These are phyloP conservation scores for Mallotus nudiflorus DNA, from an alignment of 345 rosid genomes.

Conservation along the genomic window DNA sequence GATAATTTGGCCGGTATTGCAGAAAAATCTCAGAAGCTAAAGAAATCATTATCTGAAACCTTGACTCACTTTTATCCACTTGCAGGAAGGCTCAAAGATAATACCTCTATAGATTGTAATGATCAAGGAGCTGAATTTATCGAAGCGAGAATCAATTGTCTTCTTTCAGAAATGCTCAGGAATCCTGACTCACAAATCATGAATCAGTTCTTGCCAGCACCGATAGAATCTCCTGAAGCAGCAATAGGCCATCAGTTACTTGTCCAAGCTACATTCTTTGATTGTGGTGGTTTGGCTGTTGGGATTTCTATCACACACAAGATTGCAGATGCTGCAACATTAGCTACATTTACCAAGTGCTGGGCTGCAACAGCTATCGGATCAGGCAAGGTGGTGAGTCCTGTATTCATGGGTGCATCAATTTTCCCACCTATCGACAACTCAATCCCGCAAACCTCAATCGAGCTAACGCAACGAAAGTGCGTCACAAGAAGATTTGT, in stretches of 20 bases:
- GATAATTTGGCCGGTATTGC: not conserved
- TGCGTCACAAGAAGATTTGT: slow-evolving; percentile 22
- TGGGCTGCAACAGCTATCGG: slow-evolving; percentile 21
- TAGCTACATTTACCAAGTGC: slow-evolving; percentile 12
- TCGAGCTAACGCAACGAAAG: not conserved
- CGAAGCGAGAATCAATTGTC: slow-evolving; percentile 31
- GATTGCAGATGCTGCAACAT: slow-evolving; percentile 20
- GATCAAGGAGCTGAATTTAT: slow-evolving; percentile 43
- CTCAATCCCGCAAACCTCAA: not conserved
- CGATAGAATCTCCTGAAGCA: no score
- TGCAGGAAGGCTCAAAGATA: slow-evolving; percentile 20
- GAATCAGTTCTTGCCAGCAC: no score
- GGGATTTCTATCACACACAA: slow-evolving; percentile 23
- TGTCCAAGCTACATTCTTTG: slow-evolving; percentile 30
- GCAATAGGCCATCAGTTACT: not conserved
- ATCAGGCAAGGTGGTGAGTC: not conserved
- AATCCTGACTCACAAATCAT: slow-evolving; percentile 17
- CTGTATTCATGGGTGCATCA: slow-evolving; percentile 14
- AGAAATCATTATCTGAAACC: slow-evolving; percentile 15
- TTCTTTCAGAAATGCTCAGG: slow-evolving; percentile 26
- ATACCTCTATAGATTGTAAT: slow-evolving; percentile 34
- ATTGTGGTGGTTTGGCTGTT: slow-evolving; percentile 29
- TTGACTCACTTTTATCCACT: slow-evolving; percentile 14
- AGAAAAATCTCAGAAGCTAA: slow-evolving; percentile 10
- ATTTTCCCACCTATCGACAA: slow-evolving; percentile 22